Evolutionary conservation across 352 stramenopile species (phyloP), one percentile per base, ranked within the genome.

Genomic region (Globisporangium canariense): DNA sequence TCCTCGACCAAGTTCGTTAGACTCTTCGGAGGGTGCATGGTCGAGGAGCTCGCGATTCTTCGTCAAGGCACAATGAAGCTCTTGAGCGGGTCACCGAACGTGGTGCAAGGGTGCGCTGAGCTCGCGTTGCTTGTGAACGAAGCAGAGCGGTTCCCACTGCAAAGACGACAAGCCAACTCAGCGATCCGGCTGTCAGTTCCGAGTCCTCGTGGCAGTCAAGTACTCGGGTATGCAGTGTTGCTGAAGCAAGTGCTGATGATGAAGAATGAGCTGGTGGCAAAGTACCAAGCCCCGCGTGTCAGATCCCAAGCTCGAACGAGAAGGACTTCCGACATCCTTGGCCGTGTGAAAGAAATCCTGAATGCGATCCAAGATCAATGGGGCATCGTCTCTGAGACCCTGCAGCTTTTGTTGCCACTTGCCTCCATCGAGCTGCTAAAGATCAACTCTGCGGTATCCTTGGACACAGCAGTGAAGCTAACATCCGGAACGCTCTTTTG

Each of bases 111-210:
- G 10, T 64, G 63, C 34, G 49, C 22, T 8, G 56, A 68, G 40
- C 55, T 68, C 40, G 55, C 56, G 20, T 13, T 68, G 56, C 56
- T 68, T 25, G 56, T 68, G 28, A 60, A 68, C 56, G 49, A 64
- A 34, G 47, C 36, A 16, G 56, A 60, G 28, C 16, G 28, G 11
- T 32, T 16, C 13, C 7, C 16, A 18, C n/a, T 28, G 18, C 51
- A 28, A 10, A 40, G 51, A 38, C n/a, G 14, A 11, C 13, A 14
- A 14, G 2, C 1, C n/a, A 22, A 30, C 5, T 9, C 51, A 20
- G 7, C 25, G 32, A 55, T 54, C 13, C 36, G 5, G 1, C n/a
- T 64, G 25, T 45, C 34, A 13, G 18, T 68, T 53, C 45, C 28
- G 20, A 46, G 8, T 1, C 56, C 49, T 41, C 36, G 20, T 16